These are phyloP conservation scores for Dorcoceras hygrometricum DNA, from an alignment of 257 asterid species.

Conservation along the genomic window DNA sequence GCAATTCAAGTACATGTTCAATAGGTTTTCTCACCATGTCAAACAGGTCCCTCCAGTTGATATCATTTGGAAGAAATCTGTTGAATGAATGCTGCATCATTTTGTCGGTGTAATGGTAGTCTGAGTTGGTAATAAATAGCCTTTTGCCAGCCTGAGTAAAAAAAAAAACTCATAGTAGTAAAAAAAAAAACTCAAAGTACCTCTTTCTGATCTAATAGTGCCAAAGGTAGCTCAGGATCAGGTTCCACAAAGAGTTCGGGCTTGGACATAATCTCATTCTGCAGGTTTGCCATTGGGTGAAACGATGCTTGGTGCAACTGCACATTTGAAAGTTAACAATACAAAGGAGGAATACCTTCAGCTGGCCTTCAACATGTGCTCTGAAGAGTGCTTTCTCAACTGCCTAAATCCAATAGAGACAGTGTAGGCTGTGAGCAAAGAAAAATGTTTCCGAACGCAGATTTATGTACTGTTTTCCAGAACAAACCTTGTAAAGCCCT, in stretches of 20 bases:
- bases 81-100: constrained; percentile 95
- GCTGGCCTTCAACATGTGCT: constrained; percentile 96
- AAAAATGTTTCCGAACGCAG: constrained; percentile 17
- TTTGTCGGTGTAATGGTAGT: constrained; percentile 84
- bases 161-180: constrained; percentile 17
- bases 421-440: constrained; percentile 21
- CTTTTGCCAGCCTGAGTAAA: constrained; percentile 82
- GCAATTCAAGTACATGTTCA: constrained; percentile 6
- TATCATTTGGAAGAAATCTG: constrained; percentile 87
- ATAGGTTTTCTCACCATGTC: constrained; percentile 62
- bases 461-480: constrained; percentile 25
- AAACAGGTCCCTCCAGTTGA: constrained; percentile 86
- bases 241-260: constrained; percentile 92
- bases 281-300: constrained; percentile 28
- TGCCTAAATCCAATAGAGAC: constrained; percentile 52
- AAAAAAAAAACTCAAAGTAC: constrained; percentile 33
- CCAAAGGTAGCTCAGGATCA: constrained; percentile 93
- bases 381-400: constrained; percentile 93
- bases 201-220: constrained; percentile 86
- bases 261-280: constrained; percentile 90
- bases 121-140: constrained; percentile 85
- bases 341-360: constrained; percentile 51
- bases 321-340: constrained; percentile 25
- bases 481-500: constrained; percentile 81
- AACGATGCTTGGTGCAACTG: constrained; percentile 26